Evolutionary conservation across 768 basidiomycete species (phyloP).

Genomic region (Trametes gibbosa): DNA sequence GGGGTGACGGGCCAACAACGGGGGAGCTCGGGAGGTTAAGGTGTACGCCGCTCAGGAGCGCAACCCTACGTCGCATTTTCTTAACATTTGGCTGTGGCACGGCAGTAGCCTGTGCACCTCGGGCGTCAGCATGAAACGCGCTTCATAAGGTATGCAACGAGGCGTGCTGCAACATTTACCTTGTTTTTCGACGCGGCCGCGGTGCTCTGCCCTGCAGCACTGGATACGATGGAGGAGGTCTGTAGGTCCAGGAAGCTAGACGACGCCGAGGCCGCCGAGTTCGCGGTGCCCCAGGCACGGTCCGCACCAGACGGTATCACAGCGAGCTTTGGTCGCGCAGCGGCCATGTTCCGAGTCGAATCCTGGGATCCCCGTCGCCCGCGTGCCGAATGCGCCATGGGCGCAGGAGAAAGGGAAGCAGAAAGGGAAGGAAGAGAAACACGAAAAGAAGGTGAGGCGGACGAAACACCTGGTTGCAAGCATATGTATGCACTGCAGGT

Average conservation of each 20-base stretch:
- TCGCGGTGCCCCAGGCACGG: conserved; percentile 30
- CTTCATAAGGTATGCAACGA: background rate
- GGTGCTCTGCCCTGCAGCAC: conserved; percentile 2
- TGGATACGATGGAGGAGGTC: conserved; percentile 1
- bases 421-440: conserved; percentile 8
- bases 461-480: background rate
- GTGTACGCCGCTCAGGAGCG: conserved; percentile 25
- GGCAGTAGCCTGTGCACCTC: conserved; percentile 5
- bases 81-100: conserved; percentile 25
- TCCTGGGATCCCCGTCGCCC: conserved; percentile 26
- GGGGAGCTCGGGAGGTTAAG: conserved; percentile 28
- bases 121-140: conserved; percentile 5
- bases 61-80: conserved; percentile 28
- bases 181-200: conserved; percentile 4
- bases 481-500: conserved; percentile 11
- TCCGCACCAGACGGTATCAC: conserved; percentile 27
- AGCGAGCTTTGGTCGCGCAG: conserved; percentile 30
- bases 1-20: conserved; percentile 12
- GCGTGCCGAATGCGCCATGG: conserved; percentile 21
- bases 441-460: conserved; percentile 8
- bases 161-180: conserved; percentile 4
- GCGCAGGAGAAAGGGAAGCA: conserved; percentile 13
- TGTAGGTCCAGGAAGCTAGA: conserved; percentile 15
- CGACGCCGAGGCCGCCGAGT: conserved; percentile 17
- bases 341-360: conserved; percentile 27